Percentiles rank a stretch among this genome's conserved stretches.
These are phyloP conservation scores for Omphalotus guepiniiformis DNA, from an alignment of 768 basidiomycete species.

Conservation along the genomic window DNA sequence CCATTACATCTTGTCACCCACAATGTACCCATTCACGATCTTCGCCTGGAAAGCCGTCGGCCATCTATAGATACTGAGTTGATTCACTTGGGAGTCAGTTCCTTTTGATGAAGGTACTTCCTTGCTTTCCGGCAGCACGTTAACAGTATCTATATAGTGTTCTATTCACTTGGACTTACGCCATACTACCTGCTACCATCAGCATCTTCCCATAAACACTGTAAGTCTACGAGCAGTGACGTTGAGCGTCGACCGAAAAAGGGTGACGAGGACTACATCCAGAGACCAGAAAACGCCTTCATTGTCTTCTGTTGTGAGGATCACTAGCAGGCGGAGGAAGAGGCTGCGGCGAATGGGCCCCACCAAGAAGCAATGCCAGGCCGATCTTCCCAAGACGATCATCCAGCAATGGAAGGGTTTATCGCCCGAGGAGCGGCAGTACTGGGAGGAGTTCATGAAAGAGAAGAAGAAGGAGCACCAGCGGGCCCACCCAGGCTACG, in stretches of 20 bases:
- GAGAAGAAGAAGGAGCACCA: constrained; percentile 79
- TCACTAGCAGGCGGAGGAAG: constrained; percentile 37
- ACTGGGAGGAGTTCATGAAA: constrained; percentile 75
- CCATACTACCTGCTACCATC: no score
- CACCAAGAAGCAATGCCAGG: constrained; percentile 69
- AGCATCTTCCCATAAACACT: constrained; percentile 41
- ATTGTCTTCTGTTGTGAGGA: constrained; percentile 82
- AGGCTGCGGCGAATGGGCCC: constrained; percentile 20
- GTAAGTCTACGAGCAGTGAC: constrained; percentile 45
- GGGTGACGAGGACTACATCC: constrained; percentile 81
- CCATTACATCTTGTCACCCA: no score
- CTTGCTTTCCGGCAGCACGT: no score
- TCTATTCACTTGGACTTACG: no score
- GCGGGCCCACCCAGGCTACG: constrained; percentile 69
- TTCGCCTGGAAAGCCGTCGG: no score
- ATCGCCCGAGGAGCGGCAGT: constrained; percentile 56
- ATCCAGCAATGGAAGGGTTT: constrained; percentile 76
- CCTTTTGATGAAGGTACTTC: no score
- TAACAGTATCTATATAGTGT: no score
- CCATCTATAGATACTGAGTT: no score
- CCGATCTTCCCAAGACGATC: constrained; percentile 78
- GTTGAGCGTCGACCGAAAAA: constrained; percentile 57
- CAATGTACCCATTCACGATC: no score
- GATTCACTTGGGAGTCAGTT: no score
- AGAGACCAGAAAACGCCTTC: constrained; percentile 81